A percentile compares a stretch with the other conserved stretches of the same genome.
Evolutionary conservation across 768 basidiomycete genomes (phyloP).

Genomic region (Panellus pusillus): DNA sequence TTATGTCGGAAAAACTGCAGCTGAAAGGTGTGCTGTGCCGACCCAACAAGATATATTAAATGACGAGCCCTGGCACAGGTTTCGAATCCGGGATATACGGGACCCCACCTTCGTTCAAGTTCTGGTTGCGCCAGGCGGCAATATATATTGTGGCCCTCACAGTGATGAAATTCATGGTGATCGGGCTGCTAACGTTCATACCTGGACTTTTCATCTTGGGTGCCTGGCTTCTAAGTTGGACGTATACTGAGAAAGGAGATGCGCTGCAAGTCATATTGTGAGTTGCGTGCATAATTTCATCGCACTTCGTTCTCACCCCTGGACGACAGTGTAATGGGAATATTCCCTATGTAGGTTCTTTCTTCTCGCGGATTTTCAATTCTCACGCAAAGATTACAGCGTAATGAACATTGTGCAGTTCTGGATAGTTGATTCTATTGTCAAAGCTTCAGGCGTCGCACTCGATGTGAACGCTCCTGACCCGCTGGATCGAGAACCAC

Average conservation of each 20-base stretch:
- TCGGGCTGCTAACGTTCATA: constrained; percentile 69
- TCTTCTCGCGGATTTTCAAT: background rate
- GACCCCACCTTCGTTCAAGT: constrained; percentile 68
- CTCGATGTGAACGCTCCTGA: constrained; percentile 41
- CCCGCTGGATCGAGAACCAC: constrained; percentile 55
- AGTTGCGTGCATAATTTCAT: constrained; percentile 30
- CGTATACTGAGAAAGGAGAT: constrained; percentile 59
- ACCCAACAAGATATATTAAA: too few relatives aligned
- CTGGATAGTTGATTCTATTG: constrained; percentile 93
- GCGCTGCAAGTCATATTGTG: constrained; percentile 79
- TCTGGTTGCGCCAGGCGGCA: constrained; percentile 75
- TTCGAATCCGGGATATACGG: constrained; percentile 90
- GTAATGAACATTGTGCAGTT: constrained; percentile 90
- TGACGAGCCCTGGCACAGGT: constrained; percentile 25
- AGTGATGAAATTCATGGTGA: constrained; percentile 90
- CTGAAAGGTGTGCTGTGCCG: constrained; percentile 44
- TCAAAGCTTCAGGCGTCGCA: constrained; percentile 63
- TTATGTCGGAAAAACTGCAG: constrained; percentile 62
- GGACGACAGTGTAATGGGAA: constrained; percentile 20
- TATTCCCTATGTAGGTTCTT: constrained; percentile 16
- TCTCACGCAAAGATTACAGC: constrained; percentile 40
- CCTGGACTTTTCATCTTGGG: constrained; percentile 73
- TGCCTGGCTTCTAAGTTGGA: constrained; percentile 88
- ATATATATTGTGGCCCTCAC: constrained; percentile 82
- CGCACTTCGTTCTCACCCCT: constrained; percentile 1